Evolutionary conservation across 2,329 filamentous ascomycete species (phyloP), one percentile per base, ranked within the genome.

Genomic region (Orbilia blumenaviensis): DNA sequence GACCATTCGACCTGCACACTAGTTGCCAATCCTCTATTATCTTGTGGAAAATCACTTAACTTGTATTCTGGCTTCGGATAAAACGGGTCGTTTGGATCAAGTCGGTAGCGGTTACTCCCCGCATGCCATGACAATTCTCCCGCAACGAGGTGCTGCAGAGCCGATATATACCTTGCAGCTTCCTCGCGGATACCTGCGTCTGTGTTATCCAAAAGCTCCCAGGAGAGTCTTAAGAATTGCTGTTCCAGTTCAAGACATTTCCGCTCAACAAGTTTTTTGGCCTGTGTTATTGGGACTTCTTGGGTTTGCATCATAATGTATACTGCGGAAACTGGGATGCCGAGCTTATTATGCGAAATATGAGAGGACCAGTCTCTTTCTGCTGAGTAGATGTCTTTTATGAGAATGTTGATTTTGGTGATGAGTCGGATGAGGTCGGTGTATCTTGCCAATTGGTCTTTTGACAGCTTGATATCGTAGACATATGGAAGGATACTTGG

Each of bases 271-370:
- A 67, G 29, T 32, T 58, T 48, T 48, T 58, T 67, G 9, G 63
- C 63, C 29, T 67, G 48, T 18, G 23, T 16, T 1, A 67, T 41
- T 14, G 48, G 16, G 10, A 58, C 46, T 58, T 67, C 63, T 36
- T 56, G 63, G 16, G 36, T 56, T 42, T 58, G 34, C 63, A 67
- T 67, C 25, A 67, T 52, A 12, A 67, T 32, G 36, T 56, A 67
- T 6, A 67, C 36, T n/a, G 38, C 42, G 2, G 60, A 50, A 2
- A 48, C 36, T 4, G 42, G 60, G n/a, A 38, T 25, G n/a, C 42
- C 60, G 8, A 46, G 42, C n/a, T 63, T 48, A 14, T 50, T 48
- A 12, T 46, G 60, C 0, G 60, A 42, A 12, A 46, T 46, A 16
- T 63, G 60, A 8, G 60, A 18, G 29, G 38, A 36, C 60, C 60